Base-by-base conservation (phyloP, 495 filamentous ascomycete species). In the Evernia prunastri region DNA sequence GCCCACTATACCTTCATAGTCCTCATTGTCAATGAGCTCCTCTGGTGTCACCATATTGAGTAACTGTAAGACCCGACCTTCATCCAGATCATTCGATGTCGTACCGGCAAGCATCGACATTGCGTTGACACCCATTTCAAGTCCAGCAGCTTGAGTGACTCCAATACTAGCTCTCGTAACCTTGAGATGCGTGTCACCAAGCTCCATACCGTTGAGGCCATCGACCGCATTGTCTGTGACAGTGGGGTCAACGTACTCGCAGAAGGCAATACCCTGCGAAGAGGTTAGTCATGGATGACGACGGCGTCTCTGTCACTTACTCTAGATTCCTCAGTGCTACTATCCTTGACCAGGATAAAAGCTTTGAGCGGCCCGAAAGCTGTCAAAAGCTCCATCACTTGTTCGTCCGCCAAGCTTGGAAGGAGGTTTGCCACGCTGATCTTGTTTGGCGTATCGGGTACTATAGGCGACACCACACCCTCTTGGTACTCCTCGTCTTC, bases 71-170 rank as follows among this genome's bases (percentile, higher is more conserved):
- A 99, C 92, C 53, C 91, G 84, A 62, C 87, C 84, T 53, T 84
- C 84, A 64, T 92, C 89, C 43, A 88, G 72, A 64, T 92, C 87
- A 51, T 81, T 80, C 39, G 88, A 89, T 11, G 89, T 93, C 42
- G 93, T 96, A 53, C 92, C 91, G 39, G 94, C 94, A 71, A 99
- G 92, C 90, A 97, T 92, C 36, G 92, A 94, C 91, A 99, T 97
- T 66, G 93, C 95, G 67, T 96, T 96, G 65, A 97, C 92, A 33
- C 92, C 87, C 87, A 96, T 93, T 69, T 97, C 94, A 23, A 94
- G 79, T 51, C 91, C 90, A 58, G 89, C 79, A 15, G 90, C 91
- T 73, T 99, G 94, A 33, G 90, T 92, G 67, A 89, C 87, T 63
- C 94, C 94, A 67, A 97, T 89, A 77, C 91, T 95, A 60, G 94